These are phyloP conservation scores for Talaromyces rugulosus DNA, from an alignment of 2,329 filamentous ascomycete genomes.

Conservation along the genomic window DNA sequence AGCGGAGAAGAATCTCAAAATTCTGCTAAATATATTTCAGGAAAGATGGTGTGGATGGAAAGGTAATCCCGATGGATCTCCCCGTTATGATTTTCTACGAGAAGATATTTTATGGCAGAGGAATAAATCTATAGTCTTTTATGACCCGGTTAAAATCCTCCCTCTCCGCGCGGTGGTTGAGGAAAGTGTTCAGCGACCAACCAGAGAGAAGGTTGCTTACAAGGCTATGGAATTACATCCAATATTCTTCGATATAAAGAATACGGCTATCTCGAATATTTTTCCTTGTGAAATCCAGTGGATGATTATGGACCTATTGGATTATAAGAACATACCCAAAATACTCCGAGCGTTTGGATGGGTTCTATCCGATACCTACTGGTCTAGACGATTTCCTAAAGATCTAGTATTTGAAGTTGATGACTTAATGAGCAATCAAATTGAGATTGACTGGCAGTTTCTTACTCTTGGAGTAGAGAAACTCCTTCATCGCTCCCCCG, in stretches of 20 bases:
- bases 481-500: slow-evolving; percentile 5
- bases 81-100: background rate
- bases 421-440: background rate
- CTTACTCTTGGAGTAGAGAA: slow-evolving; percentile 9
- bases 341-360: slow-evolving; percentile 7
- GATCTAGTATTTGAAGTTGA: slow-evolving; percentile 5
- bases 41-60: background rate
- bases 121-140: background rate
- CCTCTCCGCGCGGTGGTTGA: slow-evolving; percentile 7
- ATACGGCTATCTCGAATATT: slow-evolving; percentile 12
- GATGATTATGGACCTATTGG: slow-evolving; percentile 5
- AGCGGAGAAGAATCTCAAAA: slow-evolving; percentile 5
- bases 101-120: background rate
- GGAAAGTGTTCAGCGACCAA: slow-evolving; percentile 7
- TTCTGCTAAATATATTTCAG: slow-evolving; percentile 1
- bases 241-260: background rate
- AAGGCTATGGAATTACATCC: background rate
- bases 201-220: no score
- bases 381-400: slow-evolving; percentile 4
- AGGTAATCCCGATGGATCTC: background rate
- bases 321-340: slow-evolving; percentile 5
- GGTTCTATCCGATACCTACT: slow-evolving; percentile 6
- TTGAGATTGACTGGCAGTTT: slow-evolving; percentile 8
- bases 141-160: slow-evolving; percentile 8
- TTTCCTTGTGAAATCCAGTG: slow-evolving; percentile 23